Percentiles rank a stretch among this genome's conserved stretches.
These are phyloP conservation scores for Melastoma malabathricum DNA, from an alignment of 345 rosid genomes.

Conservation along the genomic window DNA sequence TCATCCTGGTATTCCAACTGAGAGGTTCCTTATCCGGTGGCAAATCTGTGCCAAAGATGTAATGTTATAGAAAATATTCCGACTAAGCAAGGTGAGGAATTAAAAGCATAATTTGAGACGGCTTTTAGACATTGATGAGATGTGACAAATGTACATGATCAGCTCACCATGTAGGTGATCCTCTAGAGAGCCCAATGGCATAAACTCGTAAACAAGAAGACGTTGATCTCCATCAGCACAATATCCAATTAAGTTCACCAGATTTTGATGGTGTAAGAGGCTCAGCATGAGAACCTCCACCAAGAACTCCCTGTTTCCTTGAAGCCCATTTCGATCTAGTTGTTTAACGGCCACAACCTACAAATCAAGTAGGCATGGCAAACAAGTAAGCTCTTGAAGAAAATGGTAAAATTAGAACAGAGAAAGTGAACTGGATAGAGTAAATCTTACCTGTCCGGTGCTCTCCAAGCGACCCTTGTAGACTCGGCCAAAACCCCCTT, in stretches of 20 bases:
- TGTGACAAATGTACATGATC: not conserved
- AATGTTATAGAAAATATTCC: too few relatives aligned
- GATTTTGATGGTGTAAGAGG: constrained; percentile 85
- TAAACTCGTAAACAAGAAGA: constrained; percentile 89
- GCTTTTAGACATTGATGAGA: not conserved
- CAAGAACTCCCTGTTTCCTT: constrained; percentile 95
- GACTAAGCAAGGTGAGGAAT: too few relatives aligned
- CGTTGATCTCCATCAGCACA: constrained; percentile 98
- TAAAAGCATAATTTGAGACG: too few relatives aligned
- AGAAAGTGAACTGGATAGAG: too few relatives aligned
- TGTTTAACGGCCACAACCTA: constrained; percentile 96
- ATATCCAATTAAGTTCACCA: constrained; percentile 90
- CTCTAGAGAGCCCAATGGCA: constrained; percentile 91
- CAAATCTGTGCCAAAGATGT: constrained; percentile 32
- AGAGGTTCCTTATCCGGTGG: constrained; percentile 69
- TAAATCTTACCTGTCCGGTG: constrained; percentile 59
- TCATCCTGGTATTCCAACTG: constrained; percentile 97
- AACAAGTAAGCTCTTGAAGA: too few relatives aligned
- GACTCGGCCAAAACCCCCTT: constrained; percentile 95
- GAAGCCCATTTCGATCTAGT: constrained; percentile 85
- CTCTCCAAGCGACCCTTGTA: constrained; percentile 86
- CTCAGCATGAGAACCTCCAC: constrained; percentile 98
- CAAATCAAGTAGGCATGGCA: too few relatives aligned
- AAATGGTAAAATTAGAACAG: too few relatives aligned
- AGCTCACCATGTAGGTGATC: constrained; percentile 87